phyloP scores from a whole-genome alignment of 2,329 filamentous ascomycete genomes.

The Lomentospora prolificans region DNA sequence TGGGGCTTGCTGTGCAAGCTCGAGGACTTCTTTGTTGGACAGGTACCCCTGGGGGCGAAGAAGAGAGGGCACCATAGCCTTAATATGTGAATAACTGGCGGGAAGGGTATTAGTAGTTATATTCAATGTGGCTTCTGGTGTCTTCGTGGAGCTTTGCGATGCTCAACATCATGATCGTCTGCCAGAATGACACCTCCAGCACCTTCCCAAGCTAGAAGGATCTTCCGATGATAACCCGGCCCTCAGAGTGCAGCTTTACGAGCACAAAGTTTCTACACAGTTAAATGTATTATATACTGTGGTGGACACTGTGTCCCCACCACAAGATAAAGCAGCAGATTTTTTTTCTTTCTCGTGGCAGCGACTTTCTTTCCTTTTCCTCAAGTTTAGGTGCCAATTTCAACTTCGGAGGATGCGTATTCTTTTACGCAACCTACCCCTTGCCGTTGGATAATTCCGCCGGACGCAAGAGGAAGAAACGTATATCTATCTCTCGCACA shows the following conservation, averaged over 20 bases:
- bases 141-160: background rate
- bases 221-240: no score
- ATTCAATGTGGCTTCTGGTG: background rate
- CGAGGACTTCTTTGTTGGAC: conserved; percentile 43
- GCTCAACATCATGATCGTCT: no score
- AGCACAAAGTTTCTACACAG: no score
- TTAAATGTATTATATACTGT: no score
- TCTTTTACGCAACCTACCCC: background rate
- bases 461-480: background rate
- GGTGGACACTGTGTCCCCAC: no score
- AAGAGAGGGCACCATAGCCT: conserved; percentile 40
- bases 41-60: conserved; percentile 48
- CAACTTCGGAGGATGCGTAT: background rate
- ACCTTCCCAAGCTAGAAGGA: no score
- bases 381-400: background rate
- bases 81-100: background rate
- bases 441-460: conserved; percentile 1
- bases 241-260: no score
- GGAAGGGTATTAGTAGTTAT: background rate
- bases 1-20: conserved; percentile 53
- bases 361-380: conserved; percentile 7
- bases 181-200: no score
- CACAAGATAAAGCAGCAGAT: no score
- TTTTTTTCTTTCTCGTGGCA: conserved; percentile 10
- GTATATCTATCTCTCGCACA: conserved; percentile 3